These are phyloP conservation scores for Beauveria australis DNA, from an alignment of 2,329 filamentous ascomycete genomes.

Conservation along the genomic window DNA sequence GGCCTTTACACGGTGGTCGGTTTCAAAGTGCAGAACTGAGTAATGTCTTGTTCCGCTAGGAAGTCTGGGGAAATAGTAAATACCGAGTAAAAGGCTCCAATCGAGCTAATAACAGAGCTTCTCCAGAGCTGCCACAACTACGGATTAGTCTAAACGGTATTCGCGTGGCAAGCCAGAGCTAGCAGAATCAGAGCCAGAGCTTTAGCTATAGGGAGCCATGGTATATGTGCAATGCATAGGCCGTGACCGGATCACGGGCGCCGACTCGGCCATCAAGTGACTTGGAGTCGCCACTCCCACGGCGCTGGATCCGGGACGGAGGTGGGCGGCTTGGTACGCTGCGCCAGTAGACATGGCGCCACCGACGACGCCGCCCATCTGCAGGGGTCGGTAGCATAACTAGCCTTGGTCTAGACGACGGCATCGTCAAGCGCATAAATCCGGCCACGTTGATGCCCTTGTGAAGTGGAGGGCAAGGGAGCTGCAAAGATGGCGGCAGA, in stretches of 20 bases:
- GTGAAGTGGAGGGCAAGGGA: background rate
- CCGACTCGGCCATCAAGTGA: background rate
- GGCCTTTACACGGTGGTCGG: background rate
- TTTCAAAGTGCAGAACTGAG: conserved; percentile 1
- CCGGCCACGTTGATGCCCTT: background rate
- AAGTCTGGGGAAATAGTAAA: background rate
- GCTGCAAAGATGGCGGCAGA: background rate
- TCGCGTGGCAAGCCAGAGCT: conserved; percentile 3
- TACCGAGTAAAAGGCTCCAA: background rate
- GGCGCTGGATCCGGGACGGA: background rate
- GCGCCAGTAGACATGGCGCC: background rate
- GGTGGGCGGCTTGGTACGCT: background rate
- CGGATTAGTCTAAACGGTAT: background rate
- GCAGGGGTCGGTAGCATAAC: background rate
- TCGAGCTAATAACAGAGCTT: background rate
- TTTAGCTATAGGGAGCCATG: background rate
- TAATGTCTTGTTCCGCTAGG: background rate
- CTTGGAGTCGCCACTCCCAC: background rate
- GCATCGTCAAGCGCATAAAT: background rate
- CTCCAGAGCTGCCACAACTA: background rate
- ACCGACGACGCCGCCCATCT: background rate
- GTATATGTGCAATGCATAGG: background rate
- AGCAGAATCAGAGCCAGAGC: background rate
- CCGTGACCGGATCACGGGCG: background rate
- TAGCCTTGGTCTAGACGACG: background rate